Evolutionary conservation across 192 early-diverging fungal species (phyloP), one percentile per base, ranked within the genome.

Genomic region (Coemansia sp.): DNA sequence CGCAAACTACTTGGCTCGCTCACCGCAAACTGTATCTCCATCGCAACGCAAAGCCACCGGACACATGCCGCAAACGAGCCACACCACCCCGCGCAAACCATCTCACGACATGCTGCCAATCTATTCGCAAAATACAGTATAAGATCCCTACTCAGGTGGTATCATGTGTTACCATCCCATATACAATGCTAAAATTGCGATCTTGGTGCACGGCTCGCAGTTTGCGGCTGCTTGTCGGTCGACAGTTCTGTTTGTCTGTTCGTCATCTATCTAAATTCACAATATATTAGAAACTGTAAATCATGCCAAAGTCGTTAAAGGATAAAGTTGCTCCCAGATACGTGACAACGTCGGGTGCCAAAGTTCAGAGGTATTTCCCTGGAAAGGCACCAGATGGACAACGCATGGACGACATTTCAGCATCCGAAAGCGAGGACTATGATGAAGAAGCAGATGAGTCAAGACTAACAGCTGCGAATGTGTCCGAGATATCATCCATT

Each of bases 351-450:
- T 81, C 78, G 6, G 72, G 78, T 6, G 68, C 45, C 27, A 67
- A 56, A 23, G 69, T 72, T 1, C 55, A 59, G 54, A 68, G 78
- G 15, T 81, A 81, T 50, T 81, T 81, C 56, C 78, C 78, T 6
- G 78, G 78, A 5, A 81, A 81, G 50, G 78, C 68, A 31, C 78
- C 78, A 4, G 61, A 61, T 22, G 50, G 27, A 40, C 25, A 19
- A n/a, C n/a, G n/a, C 1, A 45, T 53, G 0, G 33, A 55, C 27
- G 61, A 70, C 22, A 50, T 81, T 30, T 75, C 72, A 14, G 73
- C 52, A 2, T 75, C 72, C 1, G 78, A 75, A 11, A 64, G 47
- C 34, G 77, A 75, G 9, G 29, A 31, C 7, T 6, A 36, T 11
- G 34, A 36, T 1, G 34, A 3, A 44, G 72, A 68, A n/a, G 48